Evolutionary conservation across 495 filamentous ascomycete species (phyloP).

Genomic region (Aspergillus indologenus): DNA sequence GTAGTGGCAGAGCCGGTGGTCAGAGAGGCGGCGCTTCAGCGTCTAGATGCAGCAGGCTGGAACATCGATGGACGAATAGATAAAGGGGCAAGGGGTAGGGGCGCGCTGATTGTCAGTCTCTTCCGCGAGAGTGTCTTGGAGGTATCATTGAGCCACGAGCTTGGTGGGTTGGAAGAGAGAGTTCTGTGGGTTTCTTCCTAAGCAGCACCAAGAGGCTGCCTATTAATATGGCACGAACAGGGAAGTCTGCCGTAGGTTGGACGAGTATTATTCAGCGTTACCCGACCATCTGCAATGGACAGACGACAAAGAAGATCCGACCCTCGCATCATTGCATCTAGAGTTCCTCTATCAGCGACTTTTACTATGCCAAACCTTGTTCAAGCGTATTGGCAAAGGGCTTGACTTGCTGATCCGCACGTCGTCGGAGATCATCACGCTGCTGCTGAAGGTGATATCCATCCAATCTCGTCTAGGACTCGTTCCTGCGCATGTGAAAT

Average conservation of each 20-base stretch:
- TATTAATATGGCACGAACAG: constrained; percentile 7
- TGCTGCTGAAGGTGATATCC: constrained; percentile 68
- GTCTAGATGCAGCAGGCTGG: constrained; percentile 49
- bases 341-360: constrained; percentile 52
- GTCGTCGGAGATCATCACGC: constrained; percentile 56
- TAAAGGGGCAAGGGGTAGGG: constrained; percentile 36
- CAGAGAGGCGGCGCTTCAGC: constrained; percentile 31
- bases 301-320: not conserved
- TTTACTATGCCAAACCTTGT: constrained; percentile 49
- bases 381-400: constrained; percentile 13
- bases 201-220: not conserved
- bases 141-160: constrained; percentile 43
- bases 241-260: constrained; percentile 13
- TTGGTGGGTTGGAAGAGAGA: constrained; percentile 20
- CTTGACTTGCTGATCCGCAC: not conserved
- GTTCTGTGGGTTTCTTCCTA: constrained; percentile 19
- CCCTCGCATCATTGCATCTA: constrained; percentile 25
- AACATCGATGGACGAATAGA: constrained; percentile 35
- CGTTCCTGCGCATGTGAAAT: not conserved
- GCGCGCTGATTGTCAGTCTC: constrained; percentile 39
- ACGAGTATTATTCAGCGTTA: constrained; percentile 9
- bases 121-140: constrained; percentile 54
- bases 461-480: constrained; percentile 4
- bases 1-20: constrained; percentile 38
- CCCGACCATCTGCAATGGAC: constrained; percentile 25